Evolutionary conservation across 2,329 filamentous ascomycete genomes (phyloP).

Genomic region (Pseudogymnoascus sp.): DNA sequence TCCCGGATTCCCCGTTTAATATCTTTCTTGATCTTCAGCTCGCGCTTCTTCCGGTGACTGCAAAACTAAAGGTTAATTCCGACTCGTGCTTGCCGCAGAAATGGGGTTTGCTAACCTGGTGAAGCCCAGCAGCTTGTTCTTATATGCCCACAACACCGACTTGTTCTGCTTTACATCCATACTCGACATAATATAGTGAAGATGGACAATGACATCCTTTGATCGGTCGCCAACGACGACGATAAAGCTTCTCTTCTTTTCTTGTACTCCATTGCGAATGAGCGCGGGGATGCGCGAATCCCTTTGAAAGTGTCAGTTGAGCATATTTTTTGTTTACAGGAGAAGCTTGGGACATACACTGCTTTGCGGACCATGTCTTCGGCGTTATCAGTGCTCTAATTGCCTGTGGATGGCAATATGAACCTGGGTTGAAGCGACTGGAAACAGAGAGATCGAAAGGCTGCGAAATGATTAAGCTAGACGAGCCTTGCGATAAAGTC

Average conservation of each 20-base stretch:
- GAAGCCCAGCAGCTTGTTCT: slow-evolving; percentile 92
- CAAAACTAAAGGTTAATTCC: slow-evolving; percentile 13
- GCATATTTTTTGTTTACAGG: background rate
- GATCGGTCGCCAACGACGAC: slow-evolving; percentile 89
- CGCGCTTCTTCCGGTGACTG: slow-evolving; percentile 93
- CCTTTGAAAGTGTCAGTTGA: slow-evolving; percentile 36
- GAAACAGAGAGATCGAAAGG: background rate
- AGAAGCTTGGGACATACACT: slow-evolving; percentile 11
- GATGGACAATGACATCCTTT: slow-evolving; percentile 94
- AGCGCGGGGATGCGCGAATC: slow-evolving; percentile 87
- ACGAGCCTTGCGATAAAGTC: slow-evolving; percentile 9
- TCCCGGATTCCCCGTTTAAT: slow-evolving; percentile 92
- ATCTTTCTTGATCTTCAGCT: slow-evolving; percentile 97
- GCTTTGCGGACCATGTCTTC: slow-evolving; percentile 13
- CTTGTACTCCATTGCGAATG: slow-evolving; percentile 83
- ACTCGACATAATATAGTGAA: slow-evolving; percentile 87
- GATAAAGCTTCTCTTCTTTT: slow-evolving; percentile 98
- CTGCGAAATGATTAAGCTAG: slow-evolving; percentile 7
- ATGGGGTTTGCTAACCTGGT: slow-evolving; percentile 46
- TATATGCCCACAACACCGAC: slow-evolving; percentile 96
- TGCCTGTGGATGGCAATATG: slow-evolving; percentile 10
- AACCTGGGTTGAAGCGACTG: slow-evolving; percentile 7
- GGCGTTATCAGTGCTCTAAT: background rate
- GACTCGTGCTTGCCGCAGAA: slow-evolving; percentile 7
- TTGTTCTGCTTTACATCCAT: slow-evolving; percentile 93